phyloP scores from a whole-genome alignment of 257 asterid genomes.

The Leptodermis oblonga region DNA sequence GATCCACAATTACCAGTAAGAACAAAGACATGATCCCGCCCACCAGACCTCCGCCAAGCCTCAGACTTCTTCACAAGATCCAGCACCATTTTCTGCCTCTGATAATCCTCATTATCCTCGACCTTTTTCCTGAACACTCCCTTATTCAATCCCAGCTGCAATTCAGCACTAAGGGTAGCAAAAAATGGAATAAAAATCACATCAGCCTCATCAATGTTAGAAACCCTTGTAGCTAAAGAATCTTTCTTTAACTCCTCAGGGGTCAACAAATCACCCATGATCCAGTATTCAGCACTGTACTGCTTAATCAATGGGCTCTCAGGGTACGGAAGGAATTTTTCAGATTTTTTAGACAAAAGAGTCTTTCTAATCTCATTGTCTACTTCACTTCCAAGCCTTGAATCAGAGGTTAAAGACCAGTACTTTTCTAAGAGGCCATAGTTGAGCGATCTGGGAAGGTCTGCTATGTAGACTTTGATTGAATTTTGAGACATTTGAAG shows the following conservation, averaged over 20 bases:
- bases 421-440: constrained; percentile 69
- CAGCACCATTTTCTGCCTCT: constrained; percentile 71
- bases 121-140: constrained; percentile 82
- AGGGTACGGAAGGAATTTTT: constrained; percentile 56
- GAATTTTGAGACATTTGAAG: constrained; percentile 27
- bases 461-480: constrained; percentile 63
- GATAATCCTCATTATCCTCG: constrained; percentile 75
- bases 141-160: constrained; percentile 68
- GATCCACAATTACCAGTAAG: constrained; percentile 57
- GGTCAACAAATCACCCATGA: constrained; percentile 73
- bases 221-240: constrained; percentile 71
- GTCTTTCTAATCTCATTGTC: constrained; percentile 66
- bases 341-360: constrained; percentile 30
- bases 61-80: constrained; percentile 60
- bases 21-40: constrained; percentile 89
- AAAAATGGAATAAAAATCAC: constrained; percentile 91
- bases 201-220: constrained; percentile 55
- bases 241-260: constrained; percentile 37
- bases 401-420: constrained; percentile 62
- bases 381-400: constrained; percentile 76
- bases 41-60: constrained; percentile 90
- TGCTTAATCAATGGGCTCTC: constrained; percentile 81
- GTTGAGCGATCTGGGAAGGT: constrained; percentile 87
- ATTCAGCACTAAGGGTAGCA: constrained; percentile 85
- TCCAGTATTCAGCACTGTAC: constrained; percentile 98